phyloP scores from a whole-genome alignment of 2,329 filamentous ascomycete genomes.

The Aspergillus hiratsukae region DNA sequence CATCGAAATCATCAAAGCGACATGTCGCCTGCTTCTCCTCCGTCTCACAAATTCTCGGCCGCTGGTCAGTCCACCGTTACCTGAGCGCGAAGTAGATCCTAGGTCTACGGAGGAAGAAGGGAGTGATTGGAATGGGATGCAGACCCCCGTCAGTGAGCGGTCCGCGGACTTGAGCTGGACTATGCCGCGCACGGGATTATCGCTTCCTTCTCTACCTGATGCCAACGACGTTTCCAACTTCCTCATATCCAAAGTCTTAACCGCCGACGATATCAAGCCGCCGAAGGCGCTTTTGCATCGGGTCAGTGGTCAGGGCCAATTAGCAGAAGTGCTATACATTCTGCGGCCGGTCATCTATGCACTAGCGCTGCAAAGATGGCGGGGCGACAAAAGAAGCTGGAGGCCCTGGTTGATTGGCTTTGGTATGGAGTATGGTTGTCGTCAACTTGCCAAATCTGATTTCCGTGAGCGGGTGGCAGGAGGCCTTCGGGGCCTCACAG shows the following conservation, averaged over 20 bases:
- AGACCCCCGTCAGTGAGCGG: conserved; percentile 39
- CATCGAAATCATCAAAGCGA: conserved; percentile 78
- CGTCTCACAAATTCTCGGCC: conserved; percentile 78
- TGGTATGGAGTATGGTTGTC: conserved; percentile 77
- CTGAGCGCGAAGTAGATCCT: conserved; percentile 76
- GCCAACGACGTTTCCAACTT: conserved; percentile 80
- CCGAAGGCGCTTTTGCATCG: conserved; percentile 81
- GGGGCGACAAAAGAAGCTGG: conserved; percentile 74
- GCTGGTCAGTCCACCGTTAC: conserved; percentile 75
- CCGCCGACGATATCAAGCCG: conserved; percentile 93
- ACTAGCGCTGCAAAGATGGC: conserved; percentile 69
- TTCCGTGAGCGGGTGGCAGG: conserved; percentile 61
- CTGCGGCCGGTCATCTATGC: conserved; percentile 84
- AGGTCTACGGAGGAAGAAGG: conserved; percentile 50
- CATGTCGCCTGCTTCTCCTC: conserved; percentile 75
- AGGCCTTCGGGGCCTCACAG: conserved; percentile 70
- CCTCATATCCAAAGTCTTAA: conserved; percentile 83
- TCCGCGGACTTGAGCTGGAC: conserved; percentile 60
- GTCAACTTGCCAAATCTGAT: conserved; percentile 72
- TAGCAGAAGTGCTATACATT: conserved; percentile 89
- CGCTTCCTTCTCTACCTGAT: conserved; percentile 76
- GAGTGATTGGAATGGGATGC: conserved; percentile 45
- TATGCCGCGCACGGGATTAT: conserved; percentile 92
- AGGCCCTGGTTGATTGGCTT: conserved; percentile 85
- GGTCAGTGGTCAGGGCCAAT: conserved; percentile 65